Evolutionary conservation across 2,329 filamentous ascomycete species (phyloP), one percentile per base, ranked within the genome.

Genomic region (Aspergillus pseudoterreus): DNA sequence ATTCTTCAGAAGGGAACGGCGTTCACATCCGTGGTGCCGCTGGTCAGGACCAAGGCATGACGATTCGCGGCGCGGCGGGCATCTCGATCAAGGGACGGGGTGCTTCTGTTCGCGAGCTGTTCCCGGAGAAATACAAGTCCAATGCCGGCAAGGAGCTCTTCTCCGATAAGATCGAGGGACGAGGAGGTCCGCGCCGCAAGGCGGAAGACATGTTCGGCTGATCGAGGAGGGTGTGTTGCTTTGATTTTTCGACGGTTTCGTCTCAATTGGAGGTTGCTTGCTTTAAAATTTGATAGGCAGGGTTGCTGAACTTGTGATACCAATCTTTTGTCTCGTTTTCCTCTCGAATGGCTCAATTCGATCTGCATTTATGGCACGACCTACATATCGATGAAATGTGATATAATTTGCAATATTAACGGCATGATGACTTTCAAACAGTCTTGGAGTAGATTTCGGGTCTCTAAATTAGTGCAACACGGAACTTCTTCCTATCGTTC

Each of bases 181-280:
- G 83, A 55, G 77, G 80, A 12, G 76, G 78, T 52, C 78, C 76
- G 55, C 80, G 88, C 57, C 82, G 86, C 60, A 84, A 77, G 63
- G 88, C 88, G 0, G 85, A 89, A 61, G 88, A 92, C 71, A 75
- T 88, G 57, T 92, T 90, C 65, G 77, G 79, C 55, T 90, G 17
- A 49, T 22, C 12, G 30, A 11, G 22, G 32, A 21, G 27, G 35
- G 42, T 11, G 1, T 21, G 22, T 35, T 48, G n/a, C 30, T 36
- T 36, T 19, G 33, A 17, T 21, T 32, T 43, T 38, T 43, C 21
- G 30, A 12, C 32, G 22, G 11, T 17, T 42, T 48, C 19, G 19
- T 15, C 35, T 6, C 35, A 38, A 12, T 42, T 19, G 39, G 39
- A 19, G 14, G 6, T 4, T 19, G n/a, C 19, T 21, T 22, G 39